These are phyloP conservation scores for Fusarium abutilonis DNA, from an alignment of 2,329 filamentous ascomycete species.

Conservation along the genomic window DNA sequence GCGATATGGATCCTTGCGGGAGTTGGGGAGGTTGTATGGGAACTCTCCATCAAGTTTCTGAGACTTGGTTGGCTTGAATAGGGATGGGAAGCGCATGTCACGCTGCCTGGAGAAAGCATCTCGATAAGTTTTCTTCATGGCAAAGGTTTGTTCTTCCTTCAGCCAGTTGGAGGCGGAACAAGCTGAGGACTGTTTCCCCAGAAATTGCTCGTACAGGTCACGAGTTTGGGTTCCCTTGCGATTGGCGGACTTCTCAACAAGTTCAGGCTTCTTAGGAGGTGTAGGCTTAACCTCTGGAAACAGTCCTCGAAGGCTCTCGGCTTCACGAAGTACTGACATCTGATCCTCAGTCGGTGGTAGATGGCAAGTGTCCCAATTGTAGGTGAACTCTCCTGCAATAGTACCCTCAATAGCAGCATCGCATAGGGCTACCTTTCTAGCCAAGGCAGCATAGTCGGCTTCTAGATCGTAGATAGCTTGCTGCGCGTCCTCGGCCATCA, in stretches of 20 bases:
- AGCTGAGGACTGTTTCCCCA: slow-evolving; percentile 4
- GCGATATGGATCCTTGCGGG: background rate
- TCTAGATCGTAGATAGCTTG: slow-evolving; percentile 19
- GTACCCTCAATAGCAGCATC: slow-evolving; percentile 30
- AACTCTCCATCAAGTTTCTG: background rate
- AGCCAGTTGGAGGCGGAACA: slow-evolving; percentile 13
- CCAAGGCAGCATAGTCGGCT: slow-evolving; percentile 6
- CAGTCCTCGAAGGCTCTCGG: slow-evolving; percentile 5
- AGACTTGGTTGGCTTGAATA: background rate
- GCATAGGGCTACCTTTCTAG: slow-evolving; percentile 25
- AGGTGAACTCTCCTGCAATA: slow-evolving; percentile 36
- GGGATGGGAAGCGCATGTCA: slow-evolving; percentile 6
- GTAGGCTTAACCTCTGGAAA: background rate
- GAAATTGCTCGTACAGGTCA: slow-evolving; percentile 9
- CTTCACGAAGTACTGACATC: slow-evolving; percentile 21
- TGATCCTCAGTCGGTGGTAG: slow-evolving; percentile 26
- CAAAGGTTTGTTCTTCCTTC: slow-evolving; percentile 1
- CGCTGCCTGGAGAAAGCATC: slow-evolving; percentile 19
- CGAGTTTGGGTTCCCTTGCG: background rate
- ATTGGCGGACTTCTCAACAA: background rate
- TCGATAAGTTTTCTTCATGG: slow-evolving; percentile 19
- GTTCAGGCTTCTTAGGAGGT: background rate
- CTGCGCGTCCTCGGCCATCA: background rate
- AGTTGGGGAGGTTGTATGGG: slow-evolving; percentile 10
- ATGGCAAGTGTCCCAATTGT: slow-evolving; percentile 25